phyloP scores from a whole-genome alignment of 257 asterid species.

The Solanum tarapatanum region DNA sequence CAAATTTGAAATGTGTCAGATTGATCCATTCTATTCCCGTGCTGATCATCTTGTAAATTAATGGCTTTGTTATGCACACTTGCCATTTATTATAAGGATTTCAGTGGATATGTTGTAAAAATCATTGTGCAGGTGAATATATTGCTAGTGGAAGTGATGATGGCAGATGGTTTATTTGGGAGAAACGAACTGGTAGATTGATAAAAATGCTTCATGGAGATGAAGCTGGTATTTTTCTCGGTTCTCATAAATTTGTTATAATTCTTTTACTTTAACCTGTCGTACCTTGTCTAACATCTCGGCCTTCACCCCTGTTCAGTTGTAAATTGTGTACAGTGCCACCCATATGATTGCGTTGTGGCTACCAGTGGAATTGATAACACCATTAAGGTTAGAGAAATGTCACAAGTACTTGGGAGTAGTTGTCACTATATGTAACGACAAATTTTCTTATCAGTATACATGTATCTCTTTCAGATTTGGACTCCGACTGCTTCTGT shows the following conservation, averaged over 20 bases:
- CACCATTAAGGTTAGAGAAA: constrained; percentile 77
- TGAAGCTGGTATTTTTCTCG: constrained; percentile 51
- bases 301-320: constrained; percentile 35
- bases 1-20: background rate
- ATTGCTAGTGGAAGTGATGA: constrained; percentile 97
- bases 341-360: constrained; percentile 72
- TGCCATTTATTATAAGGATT: background rate
- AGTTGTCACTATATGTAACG: background rate
- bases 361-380: constrained; percentile 97
- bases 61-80: background rate
- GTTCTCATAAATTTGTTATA: background rate
- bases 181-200: constrained; percentile 74
- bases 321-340: constrained; percentile 91
- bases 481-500: constrained; percentile 81
- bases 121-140: constrained; percentile 58
- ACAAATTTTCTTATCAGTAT: background rate
- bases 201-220: constrained; percentile 88
- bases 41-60: background rate
- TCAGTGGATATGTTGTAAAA: background rate
- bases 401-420: background rate
- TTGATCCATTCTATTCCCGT: background rate
- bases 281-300: constrained; percentile 1
- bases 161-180: constrained; percentile 99
- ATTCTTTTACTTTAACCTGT: background rate
- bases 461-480: constrained; percentile 32